Evolutionary conservation across 2,329 filamentous ascomycete genomes (phyloP), one percentile per base, ranked within the genome.

Genomic region (Colletotrichum chlorophyti): DNA sequence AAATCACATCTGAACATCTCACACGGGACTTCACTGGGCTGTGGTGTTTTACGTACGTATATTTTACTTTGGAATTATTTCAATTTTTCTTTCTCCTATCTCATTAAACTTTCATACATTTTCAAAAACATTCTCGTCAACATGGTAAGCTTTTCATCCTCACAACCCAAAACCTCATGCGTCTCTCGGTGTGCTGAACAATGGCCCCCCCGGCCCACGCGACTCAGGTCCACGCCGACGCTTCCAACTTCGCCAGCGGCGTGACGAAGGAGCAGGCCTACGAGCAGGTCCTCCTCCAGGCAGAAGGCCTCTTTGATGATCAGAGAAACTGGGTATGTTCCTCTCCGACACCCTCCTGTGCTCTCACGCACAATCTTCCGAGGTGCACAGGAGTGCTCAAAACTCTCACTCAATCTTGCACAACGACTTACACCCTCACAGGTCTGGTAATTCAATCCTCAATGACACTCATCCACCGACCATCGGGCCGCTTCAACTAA

Each of bases 321-420:
- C 91, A 94, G 70, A 81, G 87, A 47, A 93, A 94, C 68, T 94
- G 91, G 91, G 91, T 93, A 74, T 65, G 81, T 68, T 63, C 21
- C 60, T 24, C n/a, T 7, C 14, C 2, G 9, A 23, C 3, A 3
- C 19, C 37, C 11, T 40, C 19, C 21, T 14, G 5, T 8, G 5
- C 14, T n/a, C 29, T 17, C 19, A 14, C 11, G 19, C 29, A 26
- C 2, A 5, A 31, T 40, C 21, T 27, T 45, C 14, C n/a, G n/a
- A n/a, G n/a, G n/a, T n/a, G n/a, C n/a, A n/a, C n/a, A n/a, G n/a
- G n/a, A 15, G 14, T 7, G 29, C 23, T 24, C 24, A 12, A 27
- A 5, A 1, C 8, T 21, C 21, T 10, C 8, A 29, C 15, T 29
- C 8, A 11, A 4, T 34, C 14, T n/a, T 5, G 35, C 24, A 49